Evolutionary conservation across 78 protist genomes (phyloP).

Genomic region (Emiliania huxleyi): DNA sequence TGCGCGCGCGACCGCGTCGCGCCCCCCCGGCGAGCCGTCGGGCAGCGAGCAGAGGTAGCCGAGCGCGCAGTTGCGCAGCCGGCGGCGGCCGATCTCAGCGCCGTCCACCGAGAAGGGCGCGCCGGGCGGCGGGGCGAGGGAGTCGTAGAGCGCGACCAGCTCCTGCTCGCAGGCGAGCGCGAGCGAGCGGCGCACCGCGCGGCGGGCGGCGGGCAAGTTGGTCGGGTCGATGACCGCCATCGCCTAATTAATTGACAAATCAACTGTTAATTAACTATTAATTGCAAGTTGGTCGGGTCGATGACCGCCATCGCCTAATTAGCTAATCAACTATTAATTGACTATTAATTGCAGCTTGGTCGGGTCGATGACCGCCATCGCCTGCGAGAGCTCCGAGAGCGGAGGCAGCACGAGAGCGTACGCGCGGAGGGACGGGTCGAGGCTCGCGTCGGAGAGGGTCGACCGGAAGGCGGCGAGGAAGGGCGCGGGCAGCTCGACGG

Average conservation of each 20-base stretch:
- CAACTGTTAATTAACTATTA: too few relatives aligned
- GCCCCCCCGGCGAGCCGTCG: not conserved
- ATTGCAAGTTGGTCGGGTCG: not conserved
- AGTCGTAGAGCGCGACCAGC: not conserved
- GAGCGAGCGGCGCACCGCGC: not conserved
- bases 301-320: not conserved
- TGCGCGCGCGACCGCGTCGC: too few relatives aligned
- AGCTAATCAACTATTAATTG: too few relatives aligned
- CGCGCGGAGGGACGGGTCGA: constrained; percentile 15
- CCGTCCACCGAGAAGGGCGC: not conserved
- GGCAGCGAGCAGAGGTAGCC: not conserved
- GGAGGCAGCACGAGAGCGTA: constrained; percentile 7
- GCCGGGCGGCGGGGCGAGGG: not conserved
- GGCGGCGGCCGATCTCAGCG: not conserved
- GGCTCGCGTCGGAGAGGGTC: not conserved
- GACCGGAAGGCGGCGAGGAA: not conserved
- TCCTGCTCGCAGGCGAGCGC: not conserved
- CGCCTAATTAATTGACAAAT: too few relatives aligned
- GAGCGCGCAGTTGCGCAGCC: constrained; percentile 25
- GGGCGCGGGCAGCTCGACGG: not conserved
- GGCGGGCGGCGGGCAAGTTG: not conserved
- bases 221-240: not conserved
- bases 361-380: not conserved
- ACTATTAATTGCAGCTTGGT: not conserved
- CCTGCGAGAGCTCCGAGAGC: not conserved